These are phyloP conservation scores for Boletus sp. DNA, from an alignment of 768 basidiomycete genomes.

Conservation along the genomic window DNA sequence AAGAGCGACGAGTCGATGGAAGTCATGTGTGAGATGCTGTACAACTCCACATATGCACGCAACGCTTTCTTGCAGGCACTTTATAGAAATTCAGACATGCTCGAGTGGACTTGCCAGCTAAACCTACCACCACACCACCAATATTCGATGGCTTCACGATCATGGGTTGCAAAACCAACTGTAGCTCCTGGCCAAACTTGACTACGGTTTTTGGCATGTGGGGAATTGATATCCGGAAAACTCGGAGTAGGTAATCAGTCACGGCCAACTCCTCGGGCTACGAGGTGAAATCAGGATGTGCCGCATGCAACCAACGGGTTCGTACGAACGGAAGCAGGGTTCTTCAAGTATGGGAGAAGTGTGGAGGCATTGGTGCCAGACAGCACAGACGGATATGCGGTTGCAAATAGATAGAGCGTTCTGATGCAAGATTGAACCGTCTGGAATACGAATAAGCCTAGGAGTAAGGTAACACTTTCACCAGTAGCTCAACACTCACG, in stretches of 20 bases:
- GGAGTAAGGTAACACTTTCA: neutral
- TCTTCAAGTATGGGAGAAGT: conserved; percentile 87
- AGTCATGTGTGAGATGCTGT: conserved; percentile 84
- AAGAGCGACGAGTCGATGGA: conserved; percentile 67
- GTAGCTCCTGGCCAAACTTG: conserved; percentile 86
- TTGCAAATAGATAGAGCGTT: conserved; percentile 78
- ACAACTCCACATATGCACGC: conserved; percentile 90
- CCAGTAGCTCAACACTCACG: conserved; percentile 40
- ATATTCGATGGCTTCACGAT: conserved; percentile 76
- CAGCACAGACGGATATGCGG: conserved; percentile 81
- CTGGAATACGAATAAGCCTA: conserved; percentile 35
- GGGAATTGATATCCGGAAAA: conserved; percentile 82
- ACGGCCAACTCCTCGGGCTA: conserved; percentile 82
- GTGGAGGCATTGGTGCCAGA: conserved; percentile 80
- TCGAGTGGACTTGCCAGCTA: neutral
- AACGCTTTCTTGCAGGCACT: conserved; percentile 89
- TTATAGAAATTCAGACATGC: neutral
- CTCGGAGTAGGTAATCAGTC: conserved; percentile 83
- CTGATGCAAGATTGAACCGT: conserved; percentile 80
- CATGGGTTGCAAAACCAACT: conserved; percentile 82
- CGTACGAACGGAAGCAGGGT: conserved; percentile 64
- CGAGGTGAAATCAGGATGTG: neutral
- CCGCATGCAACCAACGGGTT: neutral
- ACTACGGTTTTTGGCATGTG: conserved; percentile 86
- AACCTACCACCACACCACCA: conserved; percentile 61